These are phyloP conservation scores for Ceratobasidium sp. DNA, from an alignment of 1,284 basidiomycete genomes.

Conservation along the genomic window DNA sequence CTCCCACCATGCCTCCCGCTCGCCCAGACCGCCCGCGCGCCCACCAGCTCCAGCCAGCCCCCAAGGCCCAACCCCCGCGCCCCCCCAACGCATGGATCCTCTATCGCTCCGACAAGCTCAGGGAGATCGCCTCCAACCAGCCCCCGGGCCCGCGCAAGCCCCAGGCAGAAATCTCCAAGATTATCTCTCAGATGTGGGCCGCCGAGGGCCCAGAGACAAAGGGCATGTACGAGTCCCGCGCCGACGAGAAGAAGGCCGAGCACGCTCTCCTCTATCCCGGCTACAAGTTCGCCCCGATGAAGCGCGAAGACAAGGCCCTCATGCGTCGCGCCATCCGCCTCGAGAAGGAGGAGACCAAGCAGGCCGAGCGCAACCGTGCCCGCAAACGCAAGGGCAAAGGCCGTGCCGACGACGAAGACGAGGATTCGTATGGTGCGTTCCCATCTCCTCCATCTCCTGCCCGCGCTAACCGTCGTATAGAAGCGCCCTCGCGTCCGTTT, in stretches of 20 bases:
- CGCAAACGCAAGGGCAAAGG: slow-evolving; percentile 45
- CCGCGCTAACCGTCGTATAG: slow-evolving; percentile 35
- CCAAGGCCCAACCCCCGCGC: slow-evolving; percentile 61
- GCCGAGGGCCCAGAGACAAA: slow-evolving; percentile 67
- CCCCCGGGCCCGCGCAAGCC: slow-evolving; percentile 63
- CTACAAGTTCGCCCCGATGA: slow-evolving; percentile 80
- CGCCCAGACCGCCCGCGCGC: slow-evolving; percentile 12
- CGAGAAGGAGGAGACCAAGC: slow-evolving; percentile 59
- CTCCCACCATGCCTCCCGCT: slow-evolving; percentile 29
- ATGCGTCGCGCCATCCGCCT: slow-evolving; percentile 60
- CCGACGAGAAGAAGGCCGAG: slow-evolving; percentile 75
- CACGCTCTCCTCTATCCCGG: slow-evolving; percentile 75
- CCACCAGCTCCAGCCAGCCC: neutral
- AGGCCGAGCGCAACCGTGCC: slow-evolving; percentile 48
- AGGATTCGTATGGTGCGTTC: slow-evolving; percentile 16
- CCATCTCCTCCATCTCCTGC: slow-evolving; percentile 12
- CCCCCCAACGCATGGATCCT: slow-evolving; percentile 94
- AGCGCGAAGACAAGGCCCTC: slow-evolving; percentile 72
- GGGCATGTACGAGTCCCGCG: slow-evolving; percentile 75
- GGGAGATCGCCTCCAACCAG: slow-evolving; percentile 58
- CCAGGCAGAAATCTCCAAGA: slow-evolving; percentile 79
- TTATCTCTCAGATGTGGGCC: slow-evolving; percentile 80
- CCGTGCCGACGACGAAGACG: slow-evolving; percentile 37
- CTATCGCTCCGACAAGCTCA: slow-evolving; percentile 80
- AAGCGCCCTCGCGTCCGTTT: slow-evolving; percentile 23